A percentile compares a stretch with the other conserved stretches of the same genome.
phyloP scores from a whole-genome alignment of 208 protist genomes.

The Leishmania mexicana region DNA sequence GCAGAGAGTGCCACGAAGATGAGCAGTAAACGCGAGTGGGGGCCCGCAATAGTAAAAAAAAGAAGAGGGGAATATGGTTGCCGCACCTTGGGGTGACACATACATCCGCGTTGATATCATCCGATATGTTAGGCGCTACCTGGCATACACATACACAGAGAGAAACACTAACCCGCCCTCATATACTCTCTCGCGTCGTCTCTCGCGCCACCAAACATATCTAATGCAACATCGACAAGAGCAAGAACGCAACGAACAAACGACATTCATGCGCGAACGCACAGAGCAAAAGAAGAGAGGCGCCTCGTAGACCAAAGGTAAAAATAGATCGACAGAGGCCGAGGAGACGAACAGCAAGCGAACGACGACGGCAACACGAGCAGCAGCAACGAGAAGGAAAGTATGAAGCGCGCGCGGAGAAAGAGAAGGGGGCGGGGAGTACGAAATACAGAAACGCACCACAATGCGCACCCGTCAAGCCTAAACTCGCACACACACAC shows the following conservation, averaged over 20 bases:
- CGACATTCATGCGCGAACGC: not conserved
- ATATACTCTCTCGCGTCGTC: not conserved
- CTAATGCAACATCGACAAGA: not conserved
- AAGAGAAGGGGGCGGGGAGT: not conserved
- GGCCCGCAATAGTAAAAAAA: not conserved
- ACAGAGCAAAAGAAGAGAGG: not conserved
- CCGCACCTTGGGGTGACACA: not conserved
- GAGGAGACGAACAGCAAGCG: not conserved
- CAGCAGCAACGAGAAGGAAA: not conserved
- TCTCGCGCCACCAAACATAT: not conserved
- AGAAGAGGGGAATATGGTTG: not conserved
- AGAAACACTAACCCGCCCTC: not conserved
- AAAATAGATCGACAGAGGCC: not conserved
- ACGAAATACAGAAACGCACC: not conserved
- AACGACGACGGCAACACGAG: not conserved
- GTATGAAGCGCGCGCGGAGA: slow-evolving; percentile 1
- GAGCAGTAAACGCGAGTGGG: not conserved
- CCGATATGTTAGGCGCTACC: not conserved
- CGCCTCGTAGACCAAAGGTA: not conserved
- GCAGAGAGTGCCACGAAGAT: not conserved
- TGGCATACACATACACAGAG: not conserved
- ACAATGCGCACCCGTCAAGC: not conserved
- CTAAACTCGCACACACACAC: not conserved
- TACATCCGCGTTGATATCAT: slow-evolving; percentile 1
- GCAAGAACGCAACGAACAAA: not conserved